Conservation (phyloP, 768 basidiomycete genomes). For the Gautieria morchelliformis region DNA sequence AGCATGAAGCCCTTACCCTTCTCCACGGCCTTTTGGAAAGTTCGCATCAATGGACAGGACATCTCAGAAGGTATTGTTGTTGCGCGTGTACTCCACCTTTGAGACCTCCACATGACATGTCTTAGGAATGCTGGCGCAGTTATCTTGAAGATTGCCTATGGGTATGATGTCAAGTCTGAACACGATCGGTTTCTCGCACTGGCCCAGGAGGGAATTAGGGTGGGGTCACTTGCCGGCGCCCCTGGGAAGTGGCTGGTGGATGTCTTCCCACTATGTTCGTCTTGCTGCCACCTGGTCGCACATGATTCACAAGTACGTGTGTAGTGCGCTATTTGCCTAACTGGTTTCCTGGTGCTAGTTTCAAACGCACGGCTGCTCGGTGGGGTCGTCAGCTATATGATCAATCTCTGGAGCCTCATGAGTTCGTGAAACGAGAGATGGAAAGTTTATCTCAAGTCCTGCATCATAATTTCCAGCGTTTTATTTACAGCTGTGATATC, state of each 20-base stretch:
- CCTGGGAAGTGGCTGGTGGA: conserved; percentile 33
- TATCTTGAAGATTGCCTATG: conserved; percentile 31
- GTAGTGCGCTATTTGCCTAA: conserved; percentile 14
- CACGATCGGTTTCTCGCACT: conserved; percentile 26
- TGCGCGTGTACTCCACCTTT: background rate
- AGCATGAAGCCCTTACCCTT: conserved; percentile 26
- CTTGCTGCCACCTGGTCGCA: background rate
- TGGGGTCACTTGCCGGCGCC: conserved; percentile 16
- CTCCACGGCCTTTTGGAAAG: conserved; percentile 22
- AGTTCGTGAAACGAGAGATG: conserved; percentile 3
- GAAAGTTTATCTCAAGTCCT: background rate
- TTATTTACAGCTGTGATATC: background rate
- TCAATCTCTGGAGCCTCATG: conserved; percentile 3
- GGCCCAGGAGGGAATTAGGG: conserved; percentile 23
- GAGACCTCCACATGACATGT: background rate
- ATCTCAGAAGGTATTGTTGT: conserved; percentile 28
- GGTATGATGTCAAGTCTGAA: conserved; percentile 26
- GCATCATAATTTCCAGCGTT: background rate
- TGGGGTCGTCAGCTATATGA: conserved; percentile 3
- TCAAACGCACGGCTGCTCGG: conserved; percentile 10
- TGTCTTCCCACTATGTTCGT: conserved; percentile 28
- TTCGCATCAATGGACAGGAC: conserved; percentile 25
- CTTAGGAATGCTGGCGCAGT: conserved; percentile 27
- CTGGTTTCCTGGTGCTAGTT: conserved; percentile 20
- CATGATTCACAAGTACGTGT: background rate